These are phyloP conservation scores for Picea mariana DNA, from an alignment of 83 land plant species.

Conservation along the genomic window DNA sequence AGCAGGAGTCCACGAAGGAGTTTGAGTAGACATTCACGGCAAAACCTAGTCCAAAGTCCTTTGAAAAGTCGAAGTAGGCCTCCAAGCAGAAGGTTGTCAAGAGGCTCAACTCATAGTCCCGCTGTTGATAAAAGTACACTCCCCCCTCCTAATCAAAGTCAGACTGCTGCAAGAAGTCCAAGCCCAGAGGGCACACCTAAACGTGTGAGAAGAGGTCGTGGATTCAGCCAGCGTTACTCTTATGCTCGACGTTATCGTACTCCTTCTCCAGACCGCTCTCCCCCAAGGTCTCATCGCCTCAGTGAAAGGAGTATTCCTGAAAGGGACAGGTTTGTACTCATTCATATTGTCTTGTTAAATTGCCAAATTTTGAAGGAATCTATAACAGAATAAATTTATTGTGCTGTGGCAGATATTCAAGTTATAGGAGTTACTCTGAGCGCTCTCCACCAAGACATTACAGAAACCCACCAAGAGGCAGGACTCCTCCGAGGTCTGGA, in stretches of 20 bases:
- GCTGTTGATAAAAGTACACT: constrained; percentile 35
- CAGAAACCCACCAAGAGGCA: constrained; percentile 73
- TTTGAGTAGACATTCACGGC: constrained; percentile 22
- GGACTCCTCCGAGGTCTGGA: constrained; percentile 63
- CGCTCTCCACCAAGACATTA: constrained; percentile 71
- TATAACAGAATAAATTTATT: not conserved
- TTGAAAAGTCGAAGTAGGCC: constrained; percentile 28
- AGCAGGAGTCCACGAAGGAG: constrained; percentile 28
- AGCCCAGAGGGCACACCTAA: constrained; percentile 86
- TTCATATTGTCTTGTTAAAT: not conserved
- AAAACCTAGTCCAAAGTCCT: constrained; percentile 16
- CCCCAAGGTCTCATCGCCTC: constrained; percentile 70
- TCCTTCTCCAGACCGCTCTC: constrained; percentile 87
- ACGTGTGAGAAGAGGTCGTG: constrained; percentile 90
- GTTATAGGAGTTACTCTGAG: constrained; percentile 59
- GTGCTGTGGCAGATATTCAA: constrained; percentile 41
- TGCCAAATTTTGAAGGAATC: not conserved
- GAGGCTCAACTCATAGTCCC: constrained; percentile 45
- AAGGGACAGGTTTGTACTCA: constrained; percentile 32
- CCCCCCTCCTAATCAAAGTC: constrained; percentile 45
- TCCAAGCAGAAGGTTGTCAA: constrained; percentile 46
- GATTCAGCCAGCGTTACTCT: constrained; percentile 86
- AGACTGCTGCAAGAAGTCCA: constrained; percentile 57
- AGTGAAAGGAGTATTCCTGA: constrained; percentile 66
- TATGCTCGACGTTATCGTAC: constrained; percentile 91